phyloP scores from a whole-genome alignment of 1,139 yeast species.

The Yamadazyma atlantica region DNA sequence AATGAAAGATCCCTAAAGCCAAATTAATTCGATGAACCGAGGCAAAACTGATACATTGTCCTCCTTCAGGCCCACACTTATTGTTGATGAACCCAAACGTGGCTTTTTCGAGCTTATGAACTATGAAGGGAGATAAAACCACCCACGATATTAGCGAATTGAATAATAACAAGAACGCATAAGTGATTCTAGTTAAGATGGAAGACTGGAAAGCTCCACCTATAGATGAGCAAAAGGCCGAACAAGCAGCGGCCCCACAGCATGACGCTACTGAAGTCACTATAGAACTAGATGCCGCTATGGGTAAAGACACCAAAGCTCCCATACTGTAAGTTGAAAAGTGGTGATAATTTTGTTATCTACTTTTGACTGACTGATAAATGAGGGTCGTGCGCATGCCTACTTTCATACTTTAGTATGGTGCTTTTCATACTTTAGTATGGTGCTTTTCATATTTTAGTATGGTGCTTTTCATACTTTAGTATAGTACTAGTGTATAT shows the following conservation, averaged over 20 bases:
- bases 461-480: too few species aligned
- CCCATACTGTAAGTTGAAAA: conserved; percentile 84
- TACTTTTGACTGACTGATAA: too few species aligned
- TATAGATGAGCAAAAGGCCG: conserved; percentile 63
- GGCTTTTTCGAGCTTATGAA: conserved; percentile 70
- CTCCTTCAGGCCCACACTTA: conserved; percentile 69
- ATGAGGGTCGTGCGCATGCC: neutral
- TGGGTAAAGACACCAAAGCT: conserved; percentile 72
- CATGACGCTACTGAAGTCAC: conserved; percentile 67
- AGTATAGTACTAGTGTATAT: too few species aligned
- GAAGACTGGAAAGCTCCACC: conserved; percentile 66
- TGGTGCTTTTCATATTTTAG: too few species aligned
- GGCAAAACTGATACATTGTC: conserved; percentile 88
- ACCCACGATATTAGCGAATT: conserved; percentile 90
- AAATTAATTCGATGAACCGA: conserved; percentile 90
- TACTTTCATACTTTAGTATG: too few species aligned
- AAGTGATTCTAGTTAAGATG: conserved; percentile 67
- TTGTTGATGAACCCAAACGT: conserved; percentile 67
- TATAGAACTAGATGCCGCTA: conserved; percentile 52
- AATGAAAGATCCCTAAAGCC: conserved; percentile 80
- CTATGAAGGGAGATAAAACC: conserved; percentile 79
- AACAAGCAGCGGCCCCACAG: conserved; percentile 81
- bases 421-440: too few species aligned
- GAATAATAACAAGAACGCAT: conserved; percentile 73
- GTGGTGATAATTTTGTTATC: neutral